A percentile compares a stretch with the other conserved stretches of the same genome.
phyloP scores from a whole-genome alignment of 805 yeast species.

The Cyberlindnera xishuangbannaensis region DNA sequence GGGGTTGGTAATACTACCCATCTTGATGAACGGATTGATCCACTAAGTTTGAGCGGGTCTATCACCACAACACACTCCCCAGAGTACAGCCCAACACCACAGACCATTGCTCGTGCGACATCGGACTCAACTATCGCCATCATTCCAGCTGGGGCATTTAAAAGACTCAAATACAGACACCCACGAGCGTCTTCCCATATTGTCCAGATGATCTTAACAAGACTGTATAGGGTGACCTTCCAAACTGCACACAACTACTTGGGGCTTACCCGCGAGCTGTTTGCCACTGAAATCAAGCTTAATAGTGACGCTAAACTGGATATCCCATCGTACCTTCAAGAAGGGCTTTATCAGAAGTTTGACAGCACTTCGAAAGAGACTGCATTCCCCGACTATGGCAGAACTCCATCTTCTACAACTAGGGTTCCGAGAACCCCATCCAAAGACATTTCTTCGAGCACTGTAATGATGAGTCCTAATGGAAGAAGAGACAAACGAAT shows the following conservation, averaged over 20 bases:
- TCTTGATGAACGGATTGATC: slow-evolving; percentile 14
- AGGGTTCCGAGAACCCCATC: neutral
- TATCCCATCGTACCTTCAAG: slow-evolving; percentile 61
- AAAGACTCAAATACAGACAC: slow-evolving; percentile 60
- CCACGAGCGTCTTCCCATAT: slow-evolving; percentile 92
- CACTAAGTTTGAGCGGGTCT: slow-evolving; percentile 13
- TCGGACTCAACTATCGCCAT: slow-evolving; percentile 81
- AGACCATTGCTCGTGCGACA: slow-evolving; percentile 68
- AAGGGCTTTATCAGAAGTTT: slow-evolving; percentile 45
- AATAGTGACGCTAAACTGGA: slow-evolving; percentile 44
- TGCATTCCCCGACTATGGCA: neutral
- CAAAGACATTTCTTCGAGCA: neutral
- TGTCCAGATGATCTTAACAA: slow-evolving; percentile 83
- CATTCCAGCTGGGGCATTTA: slow-evolving; percentile 81
- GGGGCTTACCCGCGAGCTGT: slow-evolving; percentile 76
- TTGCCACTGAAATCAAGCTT: slow-evolving; percentile 64
- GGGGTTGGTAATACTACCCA: neutral
- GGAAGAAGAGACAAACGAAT: slow-evolving; percentile 12
- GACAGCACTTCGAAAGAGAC: slow-evolving; percentile 23
- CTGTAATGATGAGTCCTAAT: slow-evolving; percentile 7
- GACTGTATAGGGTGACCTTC: slow-evolving; percentile 85
- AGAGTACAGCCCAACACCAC: slow-evolving; percentile 8
- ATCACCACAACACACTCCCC: neutral
- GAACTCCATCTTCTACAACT: neutral
- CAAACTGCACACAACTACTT: slow-evolving; percentile 84